Conservation (phyloP, 805 yeast species). For the Lachancea thermotolerans region DNA sequence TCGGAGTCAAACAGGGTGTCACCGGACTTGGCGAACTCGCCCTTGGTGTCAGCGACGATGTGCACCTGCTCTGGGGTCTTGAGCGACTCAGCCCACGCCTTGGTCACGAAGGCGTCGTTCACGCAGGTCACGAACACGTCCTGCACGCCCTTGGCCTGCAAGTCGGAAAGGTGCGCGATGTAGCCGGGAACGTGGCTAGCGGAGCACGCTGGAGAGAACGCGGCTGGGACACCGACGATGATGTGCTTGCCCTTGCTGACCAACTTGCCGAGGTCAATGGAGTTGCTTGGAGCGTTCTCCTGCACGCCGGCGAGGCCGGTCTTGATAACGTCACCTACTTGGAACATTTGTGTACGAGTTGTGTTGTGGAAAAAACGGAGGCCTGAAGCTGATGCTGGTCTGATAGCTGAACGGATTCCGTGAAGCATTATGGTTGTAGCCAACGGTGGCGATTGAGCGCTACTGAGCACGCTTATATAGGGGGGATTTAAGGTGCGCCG, state of each 20-base stretch:
- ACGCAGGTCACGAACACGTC: constrained; percentile 63
- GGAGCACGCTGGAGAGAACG: constrained; percentile 77
- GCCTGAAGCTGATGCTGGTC: not conserved
- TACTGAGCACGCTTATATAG: no score
- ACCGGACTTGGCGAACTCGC: constrained; percentile 58
- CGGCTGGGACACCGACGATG: constrained; percentile 68
- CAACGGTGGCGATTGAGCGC: no score
- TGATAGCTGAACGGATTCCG: constrained; percentile 1
- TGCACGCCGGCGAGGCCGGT: constrained; percentile 39
- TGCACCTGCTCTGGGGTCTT: constrained; percentile 34
- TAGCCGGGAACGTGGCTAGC: constrained; percentile 67
- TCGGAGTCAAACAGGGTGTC: constrained; percentile 72
- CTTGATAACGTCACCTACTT: constrained; percentile 61
- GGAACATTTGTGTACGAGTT: constrained; percentile 26
- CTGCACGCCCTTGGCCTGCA: constrained; percentile 62
- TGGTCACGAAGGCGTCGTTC: constrained; percentile 80
- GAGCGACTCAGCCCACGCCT: constrained; percentile 64
- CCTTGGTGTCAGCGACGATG: constrained; percentile 75
- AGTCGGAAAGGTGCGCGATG: constrained; percentile 42
- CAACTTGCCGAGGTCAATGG: constrained; percentile 46
- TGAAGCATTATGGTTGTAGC: not conserved
- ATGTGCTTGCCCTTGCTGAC: constrained; percentile 44
- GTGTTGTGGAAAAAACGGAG: constrained; percentile 1
- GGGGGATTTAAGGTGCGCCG: no score
- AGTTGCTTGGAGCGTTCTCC: constrained; percentile 61